A percentile compares a stretch with the other conserved stretches of the same genome.
Evolutionary conservation across 164 flowering plant species (phyloP).

Genomic region (Warburgia ugandensis): DNA sequence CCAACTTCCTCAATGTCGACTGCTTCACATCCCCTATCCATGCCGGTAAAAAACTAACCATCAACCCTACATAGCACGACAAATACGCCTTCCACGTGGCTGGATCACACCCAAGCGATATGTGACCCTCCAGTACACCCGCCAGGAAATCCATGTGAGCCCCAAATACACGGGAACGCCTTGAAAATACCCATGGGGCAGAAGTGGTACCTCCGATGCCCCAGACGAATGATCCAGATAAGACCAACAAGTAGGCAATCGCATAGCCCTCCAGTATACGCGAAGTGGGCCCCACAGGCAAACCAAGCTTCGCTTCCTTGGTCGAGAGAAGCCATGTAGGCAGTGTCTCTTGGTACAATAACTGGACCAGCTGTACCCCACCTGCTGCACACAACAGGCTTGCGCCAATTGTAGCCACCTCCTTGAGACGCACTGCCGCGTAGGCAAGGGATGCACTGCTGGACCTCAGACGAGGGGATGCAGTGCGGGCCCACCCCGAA

Average conservation of each 20-base stretch:
- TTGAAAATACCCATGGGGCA: constrained; percentile 20
- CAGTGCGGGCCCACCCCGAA: constrained; percentile 27
- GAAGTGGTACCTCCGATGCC: constrained; percentile 31
- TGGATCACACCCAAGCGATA: constrained; percentile 62
- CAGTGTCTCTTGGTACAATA: constrained; percentile 51
- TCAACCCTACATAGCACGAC: constrained; percentile 55
- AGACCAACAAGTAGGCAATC: constrained; percentile 54
- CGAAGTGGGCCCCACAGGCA: constrained; percentile 29
- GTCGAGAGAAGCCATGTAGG: constrained; percentile 79
- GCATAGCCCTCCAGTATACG: constrained; percentile 63
- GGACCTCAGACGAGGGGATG: constrained; percentile 32
- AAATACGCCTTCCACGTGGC: constrained; percentile 82
- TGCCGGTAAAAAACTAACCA: constrained; percentile 50
- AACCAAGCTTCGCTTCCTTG: constrained; percentile 20
- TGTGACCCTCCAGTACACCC: constrained; percentile 62
- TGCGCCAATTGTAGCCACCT: constrained; percentile 71
- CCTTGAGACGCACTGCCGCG: constrained; percentile 49
- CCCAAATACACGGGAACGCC: constrained; percentile 36
- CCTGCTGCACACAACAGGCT: constrained; percentile 65
- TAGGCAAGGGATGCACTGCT: constrained; percentile 51
- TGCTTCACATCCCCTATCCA: constrained; percentile 63
- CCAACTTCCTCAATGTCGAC: constrained; percentile 49
- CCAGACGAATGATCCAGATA: constrained; percentile 57
- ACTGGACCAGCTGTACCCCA: constrained; percentile 50
- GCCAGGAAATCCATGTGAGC: constrained; percentile 69